Percentiles rank a stretch among this genome's conserved stretches.
These are phyloP conservation scores for Jackrogersella minutella DNA, from an alignment of 495 filamentous ascomycete genomes.

Conservation along the genomic window DNA sequence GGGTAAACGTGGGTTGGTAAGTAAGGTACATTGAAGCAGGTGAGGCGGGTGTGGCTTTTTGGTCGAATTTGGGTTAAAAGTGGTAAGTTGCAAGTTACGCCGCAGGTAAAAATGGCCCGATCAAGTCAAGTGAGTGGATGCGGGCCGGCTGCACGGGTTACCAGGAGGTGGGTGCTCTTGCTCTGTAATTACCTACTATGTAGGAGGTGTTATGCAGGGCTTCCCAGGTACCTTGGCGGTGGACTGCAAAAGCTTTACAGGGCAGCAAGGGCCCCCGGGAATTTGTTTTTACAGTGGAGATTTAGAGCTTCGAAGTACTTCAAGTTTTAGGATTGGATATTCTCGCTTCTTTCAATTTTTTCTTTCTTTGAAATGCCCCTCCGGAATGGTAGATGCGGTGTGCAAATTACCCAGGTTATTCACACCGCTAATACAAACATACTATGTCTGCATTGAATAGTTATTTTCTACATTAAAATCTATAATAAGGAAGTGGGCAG, in stretches of 20 bases:
- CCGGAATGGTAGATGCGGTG: constrained; percentile 31
- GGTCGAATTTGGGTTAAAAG: constrained; percentile 13
- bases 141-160: constrained; percentile 39
- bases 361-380: constrained; percentile 1
- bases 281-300: constrained; percentile 30
- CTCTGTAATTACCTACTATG: constrained; percentile 33
- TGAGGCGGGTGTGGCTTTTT: constrained; percentile 40
- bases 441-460: constrained; percentile 32
- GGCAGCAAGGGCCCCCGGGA: constrained; percentile 26
- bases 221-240: constrained; percentile 36
- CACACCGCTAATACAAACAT: constrained; percentile 37
- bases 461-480: constrained; percentile 11
- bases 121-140: constrained; percentile 30
- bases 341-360: constrained; percentile 11
- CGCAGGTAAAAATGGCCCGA: constrained; percentile 31
- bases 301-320: constrained; percentile 20
- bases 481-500: neutral
- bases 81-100: constrained; percentile 34
- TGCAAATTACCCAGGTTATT: constrained; percentile 28
- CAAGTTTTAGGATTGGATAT: constrained; percentile 7
- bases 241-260: constrained; percentile 33
- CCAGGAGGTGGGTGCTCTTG: constrained; percentile 28
- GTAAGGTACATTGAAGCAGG: constrained; percentile 14
- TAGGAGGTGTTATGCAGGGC: constrained; percentile 40
- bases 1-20: constrained; percentile 14